Evolutionary conservation across 2,329 filamentous ascomycete species (phyloP), one percentile per base, ranked within the genome.

Genomic region (Passalora sequoiae): DNA sequence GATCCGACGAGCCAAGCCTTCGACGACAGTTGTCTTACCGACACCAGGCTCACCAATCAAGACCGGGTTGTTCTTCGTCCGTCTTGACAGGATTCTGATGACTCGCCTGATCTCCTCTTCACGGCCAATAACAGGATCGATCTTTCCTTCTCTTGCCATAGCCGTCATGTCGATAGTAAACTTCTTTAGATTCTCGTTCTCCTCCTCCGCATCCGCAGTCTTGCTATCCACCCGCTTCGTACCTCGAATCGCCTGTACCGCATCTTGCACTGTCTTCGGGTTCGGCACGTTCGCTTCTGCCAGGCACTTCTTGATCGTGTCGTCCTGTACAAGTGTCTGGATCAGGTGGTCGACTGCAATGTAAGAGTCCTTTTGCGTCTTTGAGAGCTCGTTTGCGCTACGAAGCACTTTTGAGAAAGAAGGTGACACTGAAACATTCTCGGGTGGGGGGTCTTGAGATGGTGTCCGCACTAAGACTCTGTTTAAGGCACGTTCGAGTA

Each of bases 91-190:
- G 53, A 97, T 97, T 45, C 91, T 83, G 55, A 97, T 81, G 17
- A 95, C 89, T 60, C 91, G 78, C 60, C 91, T 78, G 59, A 96
- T 96, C 66, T 97, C 92, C 62, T 96, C 91, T 65, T 97, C 91
- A 69, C 91, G 80, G 30, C 91, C 91, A 68, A 97, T 97, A 65
- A 97, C 91, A 2, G 91, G 91, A 64, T 97, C 91, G 45, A 97
- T 89, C 70, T 97, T 97, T 64, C 94, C 94, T 71, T 98, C 92
- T 64, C 89, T 78, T 47, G 92, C 92, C 82, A 96, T 83, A 38
- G 86, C 77, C 8, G 92, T 98, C 89, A 98, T 94, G 68, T 98
- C 92, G 60, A 97, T 92, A 44, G 92, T 97, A 69, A 96, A 98
- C 62, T 97, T 98, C 72, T 89, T 87, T 48, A 98, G 74, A 63